phyloP scores from a whole-genome alignment of 306 rosid genomes.

The Parietaria judaica region DNA sequence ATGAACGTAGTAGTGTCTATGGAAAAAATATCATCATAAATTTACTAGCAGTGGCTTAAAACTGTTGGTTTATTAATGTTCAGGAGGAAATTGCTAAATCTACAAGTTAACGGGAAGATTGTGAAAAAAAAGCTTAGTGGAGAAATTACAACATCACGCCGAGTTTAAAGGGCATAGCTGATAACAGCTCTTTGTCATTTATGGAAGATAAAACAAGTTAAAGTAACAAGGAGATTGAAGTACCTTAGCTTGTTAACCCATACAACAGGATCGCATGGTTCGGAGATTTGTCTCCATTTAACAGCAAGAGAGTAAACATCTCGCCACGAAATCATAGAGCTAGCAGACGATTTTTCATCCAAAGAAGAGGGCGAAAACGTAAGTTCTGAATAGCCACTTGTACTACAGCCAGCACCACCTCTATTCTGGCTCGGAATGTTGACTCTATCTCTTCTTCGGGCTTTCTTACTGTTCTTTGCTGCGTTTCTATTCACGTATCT shows the following conservation, averaged over 20 bases:
- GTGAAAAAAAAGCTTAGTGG: too few relatives aligned
- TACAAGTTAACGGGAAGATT: too few relatives aligned
- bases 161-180: too few relatives aligned
- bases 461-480: conserved; percentile 64
- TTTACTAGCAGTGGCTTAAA: too few relatives aligned
- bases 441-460: conserved; percentile 76
- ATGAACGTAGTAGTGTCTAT: too few relatives aligned
- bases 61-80: too few relatives aligned
- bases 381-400: conserved; percentile 55
- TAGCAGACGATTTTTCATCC: conserved; percentile 63
- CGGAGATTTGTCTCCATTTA: conserved; percentile 89
- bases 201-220: background rate
- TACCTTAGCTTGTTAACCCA: conserved; percentile 96
- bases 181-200: too few relatives aligned
- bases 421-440: conserved; percentile 74
- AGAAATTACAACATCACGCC: too few relatives aligned
- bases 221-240: conserved; percentile 18
- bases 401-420: conserved; percentile 97
- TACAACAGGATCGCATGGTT: conserved; percentile 89
- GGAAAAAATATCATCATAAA: too few relatives aligned
- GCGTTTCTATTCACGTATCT: conserved; percentile 58
- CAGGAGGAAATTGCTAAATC: too few relatives aligned
- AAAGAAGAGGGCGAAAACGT: conserved; percentile 39
- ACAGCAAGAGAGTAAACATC: conserved; percentile 74
- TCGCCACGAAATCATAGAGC: conserved; percentile 60